Evolutionary conservation across 768 basidiomycete species (phyloP).

Genomic region (Pulveroboletus sp.): DNA sequence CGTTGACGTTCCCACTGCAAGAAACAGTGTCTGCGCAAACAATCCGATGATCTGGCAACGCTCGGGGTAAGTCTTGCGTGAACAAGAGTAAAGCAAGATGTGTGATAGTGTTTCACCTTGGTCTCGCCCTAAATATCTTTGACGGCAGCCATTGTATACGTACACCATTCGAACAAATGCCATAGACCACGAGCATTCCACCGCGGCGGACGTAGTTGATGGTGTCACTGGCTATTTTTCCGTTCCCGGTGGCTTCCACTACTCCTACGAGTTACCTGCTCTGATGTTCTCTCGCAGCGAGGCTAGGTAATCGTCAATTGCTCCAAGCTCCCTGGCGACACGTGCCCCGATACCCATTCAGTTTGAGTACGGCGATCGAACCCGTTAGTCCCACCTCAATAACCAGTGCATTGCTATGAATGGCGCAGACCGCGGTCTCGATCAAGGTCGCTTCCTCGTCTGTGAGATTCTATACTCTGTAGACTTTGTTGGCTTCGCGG

Average conservation of each 20-base stretch:
- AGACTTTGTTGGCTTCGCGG: conserved; percentile 67
- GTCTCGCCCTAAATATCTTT: conserved; percentile 70
- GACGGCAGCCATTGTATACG: conserved; percentile 77
- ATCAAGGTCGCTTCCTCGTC: conserved; percentile 83
- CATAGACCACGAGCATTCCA: conserved; percentile 79
- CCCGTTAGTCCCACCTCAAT: conserved; percentile 86
- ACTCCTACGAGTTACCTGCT: conserved; percentile 78
- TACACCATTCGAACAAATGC: conserved; percentile 80
- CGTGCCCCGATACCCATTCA: conserved; percentile 87
- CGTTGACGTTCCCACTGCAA: no score
- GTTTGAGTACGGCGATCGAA: conserved; percentile 78
- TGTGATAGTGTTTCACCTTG: conserved; percentile 30
- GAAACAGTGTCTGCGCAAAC: conserved; percentile 85
- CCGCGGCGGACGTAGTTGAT: conserved; percentile 83
- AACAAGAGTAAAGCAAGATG: no score
- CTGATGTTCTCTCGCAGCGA: conserved; percentile 74
- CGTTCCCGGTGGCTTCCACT: conserved; percentile 70
- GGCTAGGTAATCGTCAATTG: conserved; percentile 73
- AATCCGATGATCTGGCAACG: conserved; percentile 70
- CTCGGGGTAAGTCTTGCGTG: background rate
- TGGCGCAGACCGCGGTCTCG: conserved; percentile 83
- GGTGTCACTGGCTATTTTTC: conserved; percentile 72
- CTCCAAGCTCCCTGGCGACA: conserved; percentile 69
- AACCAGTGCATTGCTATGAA: conserved; percentile 79
- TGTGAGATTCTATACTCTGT: conserved; percentile 77